Conservation (phyloP, 2,329 filamentous ascomycete genomes). For the Penicillium aurantiogriseum region DNA sequence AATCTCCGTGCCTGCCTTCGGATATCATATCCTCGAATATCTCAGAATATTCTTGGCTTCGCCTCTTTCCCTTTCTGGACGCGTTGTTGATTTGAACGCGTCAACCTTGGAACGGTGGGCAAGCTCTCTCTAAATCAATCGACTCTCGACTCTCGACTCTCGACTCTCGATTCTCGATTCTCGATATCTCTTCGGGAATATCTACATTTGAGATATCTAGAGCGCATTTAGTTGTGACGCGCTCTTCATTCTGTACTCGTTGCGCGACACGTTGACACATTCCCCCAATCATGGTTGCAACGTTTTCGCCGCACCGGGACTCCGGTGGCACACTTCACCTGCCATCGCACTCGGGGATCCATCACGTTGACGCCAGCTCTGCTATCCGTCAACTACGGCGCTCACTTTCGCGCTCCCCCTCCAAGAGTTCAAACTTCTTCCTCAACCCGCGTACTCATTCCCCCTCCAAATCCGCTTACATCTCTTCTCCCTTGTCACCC, state of each 20-base stretch:
- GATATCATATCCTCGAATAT: background rate
- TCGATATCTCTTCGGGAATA: background rate
- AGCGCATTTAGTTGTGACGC: background rate
- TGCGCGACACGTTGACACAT: constrained; percentile 21
- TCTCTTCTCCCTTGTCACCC: constrained; percentile 58
- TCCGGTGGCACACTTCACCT: constrained; percentile 77
- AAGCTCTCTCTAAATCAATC: background rate
- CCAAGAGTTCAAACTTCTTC: constrained; percentile 72
- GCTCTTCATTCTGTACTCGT: constrained; percentile 20
- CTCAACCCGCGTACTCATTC: constrained; percentile 50
- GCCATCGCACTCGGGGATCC: constrained; percentile 78
- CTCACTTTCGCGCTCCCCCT: constrained; percentile 90
- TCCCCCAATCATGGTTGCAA: constrained; percentile 44
- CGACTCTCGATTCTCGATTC: no score
- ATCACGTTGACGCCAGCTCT: constrained; percentile 77
- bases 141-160: no score
- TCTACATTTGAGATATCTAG: background rate
- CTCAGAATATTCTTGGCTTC: background rate
- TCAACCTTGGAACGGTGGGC: background rate
- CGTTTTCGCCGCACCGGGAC: constrained; percentile 51
- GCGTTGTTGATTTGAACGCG: constrained; percentile 3
- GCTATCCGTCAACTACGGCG: constrained; percentile 80
- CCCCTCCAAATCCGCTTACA: constrained; percentile 51
- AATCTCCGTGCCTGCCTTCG: background rate
- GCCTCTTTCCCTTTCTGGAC: background rate